phyloP scores from a whole-genome alignment of 345 rosid species.

The Citrus hindsii region DNA sequence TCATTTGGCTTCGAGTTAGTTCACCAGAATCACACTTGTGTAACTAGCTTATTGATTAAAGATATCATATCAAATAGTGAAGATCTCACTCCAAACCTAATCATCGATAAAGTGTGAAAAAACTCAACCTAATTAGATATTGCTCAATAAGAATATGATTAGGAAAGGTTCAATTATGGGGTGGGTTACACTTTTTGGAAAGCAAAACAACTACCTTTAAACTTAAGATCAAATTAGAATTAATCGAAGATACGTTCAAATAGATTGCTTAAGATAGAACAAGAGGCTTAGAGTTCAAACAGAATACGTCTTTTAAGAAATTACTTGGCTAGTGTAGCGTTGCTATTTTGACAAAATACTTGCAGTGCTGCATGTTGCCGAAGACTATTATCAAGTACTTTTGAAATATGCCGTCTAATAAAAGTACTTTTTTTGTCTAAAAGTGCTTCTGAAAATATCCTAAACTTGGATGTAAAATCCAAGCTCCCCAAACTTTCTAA shows the following conservation, averaged over 20 bases:
- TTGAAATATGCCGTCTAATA: too few species aligned
- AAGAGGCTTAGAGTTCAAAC: too few species aligned
- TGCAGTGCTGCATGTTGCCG: too few species aligned
- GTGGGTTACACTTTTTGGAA: not conserved
- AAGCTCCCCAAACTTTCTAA: too few species aligned
- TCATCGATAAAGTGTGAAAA: not conserved
- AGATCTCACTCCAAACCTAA: conserved; percentile 10
- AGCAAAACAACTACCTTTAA: not conserved
- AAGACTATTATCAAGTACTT: too few species aligned
- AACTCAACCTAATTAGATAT: not conserved
- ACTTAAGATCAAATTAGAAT: not conserved
- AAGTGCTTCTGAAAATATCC: not conserved
- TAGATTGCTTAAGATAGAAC: too few species aligned
- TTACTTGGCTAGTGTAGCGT: too few species aligned
- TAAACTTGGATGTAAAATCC: too few species aligned
- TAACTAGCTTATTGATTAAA: not conserved
- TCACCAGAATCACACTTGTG: conserved; percentile 12
- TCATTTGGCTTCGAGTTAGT: conserved; percentile 6
- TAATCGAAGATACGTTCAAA: too few species aligned
- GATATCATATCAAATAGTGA: not conserved
- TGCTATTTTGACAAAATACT: too few species aligned
- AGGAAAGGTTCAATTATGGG: not conserved
- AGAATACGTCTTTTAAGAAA: too few species aligned
- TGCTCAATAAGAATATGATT: not conserved
- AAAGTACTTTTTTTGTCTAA: too few species aligned